These are phyloP conservation scores for Pleurotus tuber-regium DNA, from an alignment of 768 basidiomycete genomes.

Conservation along the genomic window DNA sequence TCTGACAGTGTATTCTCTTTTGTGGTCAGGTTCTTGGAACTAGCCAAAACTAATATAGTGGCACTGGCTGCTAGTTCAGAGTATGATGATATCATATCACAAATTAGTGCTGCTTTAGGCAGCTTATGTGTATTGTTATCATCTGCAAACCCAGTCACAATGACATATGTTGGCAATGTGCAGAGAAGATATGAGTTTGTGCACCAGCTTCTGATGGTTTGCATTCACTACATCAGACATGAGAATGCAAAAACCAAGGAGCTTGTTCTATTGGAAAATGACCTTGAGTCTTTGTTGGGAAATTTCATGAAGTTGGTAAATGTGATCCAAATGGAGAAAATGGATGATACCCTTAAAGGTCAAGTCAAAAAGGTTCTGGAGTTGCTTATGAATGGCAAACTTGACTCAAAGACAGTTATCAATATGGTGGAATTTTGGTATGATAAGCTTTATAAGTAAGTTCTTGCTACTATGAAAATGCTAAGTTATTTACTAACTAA, in stretches of 20 bases:
- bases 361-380: no score
- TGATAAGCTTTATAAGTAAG: no score
- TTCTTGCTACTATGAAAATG: no score
- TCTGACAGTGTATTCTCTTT: slow-evolving; percentile 1
- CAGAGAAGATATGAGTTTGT: slow-evolving; percentile 1
- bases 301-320: background rate
- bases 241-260: background rate
- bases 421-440: no score
- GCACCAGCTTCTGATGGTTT: background rate
- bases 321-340: background rate
- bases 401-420: no score
- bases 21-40: slow-evolving; percentile 1
- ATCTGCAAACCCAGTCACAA: background rate
- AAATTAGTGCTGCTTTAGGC: background rate
- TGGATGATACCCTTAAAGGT: background rate
- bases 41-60: background rate
- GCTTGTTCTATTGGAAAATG: background rate
- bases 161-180: background rate
- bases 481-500: no score
- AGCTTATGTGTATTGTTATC: background rate
- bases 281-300: background rate
- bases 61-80: background rate
- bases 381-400: no score
- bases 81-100: background rate
- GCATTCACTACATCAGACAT: background rate